Evolutionary conservation across 2,329 filamentous ascomycete genomes (phyloP), one percentile per base, ranked within the genome.

Genomic region (Phyllosticta citriasiana): DNA sequence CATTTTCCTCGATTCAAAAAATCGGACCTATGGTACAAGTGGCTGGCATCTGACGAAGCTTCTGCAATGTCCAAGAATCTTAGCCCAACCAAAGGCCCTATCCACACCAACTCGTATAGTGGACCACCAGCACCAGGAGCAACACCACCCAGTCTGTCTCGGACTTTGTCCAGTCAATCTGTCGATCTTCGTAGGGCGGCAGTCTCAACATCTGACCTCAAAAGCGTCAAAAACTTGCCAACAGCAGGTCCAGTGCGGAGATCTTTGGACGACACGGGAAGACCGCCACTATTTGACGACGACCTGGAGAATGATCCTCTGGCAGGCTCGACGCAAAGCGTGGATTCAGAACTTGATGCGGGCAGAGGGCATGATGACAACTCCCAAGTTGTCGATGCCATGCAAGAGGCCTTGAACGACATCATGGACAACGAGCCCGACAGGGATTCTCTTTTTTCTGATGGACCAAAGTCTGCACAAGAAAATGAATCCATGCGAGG

Each of bases 21-120:
- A 67, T 96, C 94, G 0, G 94, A 97, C 69, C 75, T 99, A 0
- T 99, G 91, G 72, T 97, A 94, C 79, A 99, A 99, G 72, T 97
- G 92, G 71, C 80, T 99, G 1, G 91, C 93, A 7, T 89, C 93
- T 12, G 90, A 96, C 68, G 91, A 96, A 74, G 75, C 76, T 30
- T 73, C 76, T 5, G 69, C 72, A 62, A 62, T 71, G 12, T 68
- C 73, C 6, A 66, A 66, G 14, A 7, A n/a, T 7, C 40, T 47
- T n/a, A 70, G 66, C 53, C 63, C 68, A 40, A 25, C 52, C 6
- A 54, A 53, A 24, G 30, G 50, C 10, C 47, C 51, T n/a, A 53
- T 30, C 10, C 24, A 47, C 16, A 47, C 14, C 40, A 47, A 47
- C 14, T n/a, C 22, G 1, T 50, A 58, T 3, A 55, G 22, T 52